Conservation (phyloP, 164 flowering plant species). For the Chloranthus sessilifolius region DNA sequence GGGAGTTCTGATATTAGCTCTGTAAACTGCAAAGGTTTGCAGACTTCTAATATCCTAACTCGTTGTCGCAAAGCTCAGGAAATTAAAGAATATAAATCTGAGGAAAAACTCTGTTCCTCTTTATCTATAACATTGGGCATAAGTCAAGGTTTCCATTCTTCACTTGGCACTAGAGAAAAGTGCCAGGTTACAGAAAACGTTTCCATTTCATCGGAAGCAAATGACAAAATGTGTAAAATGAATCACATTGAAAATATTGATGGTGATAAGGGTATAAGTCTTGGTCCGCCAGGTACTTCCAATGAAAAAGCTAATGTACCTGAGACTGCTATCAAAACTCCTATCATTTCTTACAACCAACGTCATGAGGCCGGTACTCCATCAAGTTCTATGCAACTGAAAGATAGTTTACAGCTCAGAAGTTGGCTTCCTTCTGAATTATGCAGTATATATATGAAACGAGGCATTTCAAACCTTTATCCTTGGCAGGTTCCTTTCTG, state of each 20-base stretch:
- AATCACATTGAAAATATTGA: conserved; percentile 1
- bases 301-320: conserved; percentile 5
- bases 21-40: conserved; percentile 13
- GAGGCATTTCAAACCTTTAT: conserved; percentile 71
- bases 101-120: conserved; percentile 10
- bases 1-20: conserved; percentile 19
- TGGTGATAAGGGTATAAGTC: not conserved
- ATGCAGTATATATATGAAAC: conserved; percentile 60
- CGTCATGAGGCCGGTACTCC: conserved; percentile 48
- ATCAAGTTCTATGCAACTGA: conserved; percentile 41
- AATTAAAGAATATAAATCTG: conserved; percentile 5
- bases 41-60: conserved; percentile 5
- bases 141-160: conserved; percentile 7
- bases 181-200: conserved; percentile 12
- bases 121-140: conserved; percentile 4
- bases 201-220: conserved; percentile 7
- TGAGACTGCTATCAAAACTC: conserved; percentile 16
- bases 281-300: not conserved
- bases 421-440: conserved; percentile 87
- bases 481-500: conserved; percentile 77
- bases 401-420: conserved; percentile 42
- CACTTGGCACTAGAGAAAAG: conserved; percentile 11
- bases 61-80: conserved; percentile 16
- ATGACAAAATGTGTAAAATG: conserved; percentile 16
- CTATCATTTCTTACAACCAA: conserved; percentile 10